These are phyloP conservation scores for Neurospora terricola DNA, from an alignment of 495 filamentous ascomycete genomes.

Conservation along the genomic window DNA sequence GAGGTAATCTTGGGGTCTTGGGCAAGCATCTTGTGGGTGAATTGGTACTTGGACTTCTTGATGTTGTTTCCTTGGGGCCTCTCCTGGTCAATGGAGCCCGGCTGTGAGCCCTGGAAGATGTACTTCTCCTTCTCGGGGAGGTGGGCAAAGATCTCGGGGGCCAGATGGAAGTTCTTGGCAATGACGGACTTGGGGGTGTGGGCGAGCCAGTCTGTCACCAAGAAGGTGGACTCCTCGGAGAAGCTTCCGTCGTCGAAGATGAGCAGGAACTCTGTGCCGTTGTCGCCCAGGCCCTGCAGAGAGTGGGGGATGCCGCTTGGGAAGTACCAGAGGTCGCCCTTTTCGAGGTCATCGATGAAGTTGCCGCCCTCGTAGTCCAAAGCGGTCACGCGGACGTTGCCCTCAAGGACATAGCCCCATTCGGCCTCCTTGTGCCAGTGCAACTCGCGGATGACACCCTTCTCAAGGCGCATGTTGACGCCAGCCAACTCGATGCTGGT, in stretches of 20 bases:
- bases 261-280: slow-evolving; percentile 62
- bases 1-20: slow-evolving; percentile 43
- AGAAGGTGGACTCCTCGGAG: slow-evolving; percentile 60
- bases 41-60: slow-evolving; percentile 49
- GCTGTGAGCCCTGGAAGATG: slow-evolving; percentile 55
- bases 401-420: slow-evolving; percentile 57
- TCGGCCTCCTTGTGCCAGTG: slow-evolving; percentile 69
- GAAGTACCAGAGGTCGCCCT: slow-evolving; percentile 68
- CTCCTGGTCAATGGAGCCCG: slow-evolving; percentile 36
- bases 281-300: slow-evolving; percentile 52
- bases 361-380: slow-evolving; percentile 58
- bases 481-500: slow-evolving; percentile 51
- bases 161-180: slow-evolving; percentile 53
- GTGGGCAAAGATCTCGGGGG: slow-evolving; percentile 47
- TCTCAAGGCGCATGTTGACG: slow-evolving; percentile 59
- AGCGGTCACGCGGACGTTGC: slow-evolving; percentile 50
- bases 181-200: slow-evolving; percentile 56
- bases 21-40: slow-evolving; percentile 52
- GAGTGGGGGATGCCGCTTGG: slow-evolving; percentile 62
- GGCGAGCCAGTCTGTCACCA: slow-evolving; percentile 57
- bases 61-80: slow-evolving; percentile 36
- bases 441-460: slow-evolving; percentile 59
- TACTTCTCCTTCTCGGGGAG: slow-evolving; percentile 53
- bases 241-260: slow-evolving; percentile 62
- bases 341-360: slow-evolving; percentile 59